Conservation (phyloP, 257 asterid species). For the Solanum virginianum region DNA sequence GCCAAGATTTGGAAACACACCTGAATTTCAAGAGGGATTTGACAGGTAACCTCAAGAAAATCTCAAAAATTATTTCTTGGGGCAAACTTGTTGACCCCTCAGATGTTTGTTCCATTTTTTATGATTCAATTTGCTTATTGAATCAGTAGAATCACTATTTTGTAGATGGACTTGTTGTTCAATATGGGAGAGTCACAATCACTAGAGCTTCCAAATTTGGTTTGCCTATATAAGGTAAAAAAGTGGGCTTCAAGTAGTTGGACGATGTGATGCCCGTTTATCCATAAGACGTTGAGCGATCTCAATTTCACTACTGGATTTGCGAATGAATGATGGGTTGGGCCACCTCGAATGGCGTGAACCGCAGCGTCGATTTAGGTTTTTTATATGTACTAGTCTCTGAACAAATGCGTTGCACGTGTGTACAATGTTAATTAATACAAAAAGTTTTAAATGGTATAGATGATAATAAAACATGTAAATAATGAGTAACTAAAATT, state of each 20-base stretch:
- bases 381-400: no score
- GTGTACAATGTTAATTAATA: no score
- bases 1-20: conserved; percentile 41
- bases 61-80: conserved; percentile 29
- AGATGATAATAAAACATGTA: no score
- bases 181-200: no score
- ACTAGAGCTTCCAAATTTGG: neutral
- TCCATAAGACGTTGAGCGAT: no score
- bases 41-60: conserved; percentile 35
- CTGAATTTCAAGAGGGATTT: conserved; percentile 30
- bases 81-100: neutral
- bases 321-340: no score
- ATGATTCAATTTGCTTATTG: neutral
- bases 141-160: neutral
- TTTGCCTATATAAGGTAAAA: neutral
- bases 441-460: no score
- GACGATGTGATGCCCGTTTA: neutral
- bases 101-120: neutral
- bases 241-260: neutral
- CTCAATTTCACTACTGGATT: no score
- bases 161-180: neutral
- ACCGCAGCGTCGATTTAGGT: no score
- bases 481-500: no score
- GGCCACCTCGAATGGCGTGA: no score
- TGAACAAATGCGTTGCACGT: no score